Evolutionary conservation across 225 moss, liverwort and hornwort genomes (phyloP).

Genomic region (Climacium dendroides): DNA sequence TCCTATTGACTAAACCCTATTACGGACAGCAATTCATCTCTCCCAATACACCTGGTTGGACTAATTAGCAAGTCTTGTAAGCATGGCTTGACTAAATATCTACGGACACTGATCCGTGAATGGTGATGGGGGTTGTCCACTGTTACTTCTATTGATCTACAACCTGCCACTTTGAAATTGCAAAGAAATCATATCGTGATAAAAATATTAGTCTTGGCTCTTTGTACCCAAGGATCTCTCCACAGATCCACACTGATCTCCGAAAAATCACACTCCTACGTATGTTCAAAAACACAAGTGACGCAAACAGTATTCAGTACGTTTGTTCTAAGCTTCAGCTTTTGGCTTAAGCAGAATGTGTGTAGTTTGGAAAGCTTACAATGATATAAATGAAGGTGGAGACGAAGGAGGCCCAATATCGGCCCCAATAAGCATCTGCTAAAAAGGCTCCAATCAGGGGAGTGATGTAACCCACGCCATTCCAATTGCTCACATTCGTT

Average conservation of each 20-base stretch:
- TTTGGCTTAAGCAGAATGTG: not conserved
- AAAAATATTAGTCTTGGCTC: not conserved
- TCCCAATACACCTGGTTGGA: not conserved
- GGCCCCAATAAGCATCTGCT: slow-evolving; percentile 76
- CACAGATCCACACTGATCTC: not conserved
- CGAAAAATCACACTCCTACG: not conserved
- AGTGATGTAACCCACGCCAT: slow-evolving; percentile 61
- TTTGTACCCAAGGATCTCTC: not conserved
- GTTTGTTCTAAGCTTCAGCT: not conserved
- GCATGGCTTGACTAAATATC: not conserved
- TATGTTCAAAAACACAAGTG: not conserved
- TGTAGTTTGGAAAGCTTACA: slow-evolving; percentile 18
- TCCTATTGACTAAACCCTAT: not conserved
- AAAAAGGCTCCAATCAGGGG: slow-evolving; percentile 70
- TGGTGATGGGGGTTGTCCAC: not conserved
- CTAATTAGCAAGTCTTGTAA: not conserved
- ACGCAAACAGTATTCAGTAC: not conserved
- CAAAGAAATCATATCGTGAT: not conserved
- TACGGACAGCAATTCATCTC: not conserved
- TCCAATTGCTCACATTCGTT: slow-evolving; percentile 78
- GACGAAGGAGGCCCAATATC: slow-evolving; percentile 59
- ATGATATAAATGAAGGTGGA: slow-evolving; percentile 36
- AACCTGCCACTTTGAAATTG: not conserved
- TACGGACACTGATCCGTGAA: not conserved
- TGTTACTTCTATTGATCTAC: not conserved